Evolutionary conservation across 1,284 basidiomycete species (phyloP), one percentile per base, ranked within the genome.

Genomic region (Rhizoctonia solani): DNA sequence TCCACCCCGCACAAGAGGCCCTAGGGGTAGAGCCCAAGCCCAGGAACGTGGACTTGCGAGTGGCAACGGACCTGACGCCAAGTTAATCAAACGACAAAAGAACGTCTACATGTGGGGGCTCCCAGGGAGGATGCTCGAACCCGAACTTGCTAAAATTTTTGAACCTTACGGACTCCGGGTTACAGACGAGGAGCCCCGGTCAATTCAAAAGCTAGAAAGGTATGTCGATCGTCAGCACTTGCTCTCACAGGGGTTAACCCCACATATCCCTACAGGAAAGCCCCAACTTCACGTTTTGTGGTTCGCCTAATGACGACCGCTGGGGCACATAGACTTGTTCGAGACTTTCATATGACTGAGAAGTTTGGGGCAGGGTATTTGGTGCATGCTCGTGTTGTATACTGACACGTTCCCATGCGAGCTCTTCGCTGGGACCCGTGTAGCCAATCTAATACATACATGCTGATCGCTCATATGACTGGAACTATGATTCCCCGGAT

Each of bases 261-360:
- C 21, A 11, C 34, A 30, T 23, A 9, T 13, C 6, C 37, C 6
- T 19, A 19, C 23, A 63, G 59, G 16, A 53, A 53, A 39, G 29
- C 63, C 3, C 71, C 82, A 59, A 79, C 77, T 70, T 80, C 85
- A 27, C 80, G 82, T 58, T 83, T 82, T 72, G 72, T 86, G 5
- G 78, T 90, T 32, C 83, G 83, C 29, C 74, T 87, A 54, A 73
- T 75, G 1, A 84, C 84, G 0, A 75, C 80, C 19, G 81, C 86
- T 6, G 87, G 90, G 73, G 89, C 89, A 0, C 84, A 89, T 72
- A 82, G 83, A 54, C 76, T 90, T 37, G 87, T 85, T 23, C 83
- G 87, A 53, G 76, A 78, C 41, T 69, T 88, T 53, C 87, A 92
- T 74, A 82, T 85, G 79, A 85, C 82, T 21, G 77, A 76, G 55